Evolutionary conservation across 495 filamentous ascomycete species (phyloP), one percentile per base, ranked within the genome.

Genomic region (Paragyromitra xinjiangensis): DNA sequence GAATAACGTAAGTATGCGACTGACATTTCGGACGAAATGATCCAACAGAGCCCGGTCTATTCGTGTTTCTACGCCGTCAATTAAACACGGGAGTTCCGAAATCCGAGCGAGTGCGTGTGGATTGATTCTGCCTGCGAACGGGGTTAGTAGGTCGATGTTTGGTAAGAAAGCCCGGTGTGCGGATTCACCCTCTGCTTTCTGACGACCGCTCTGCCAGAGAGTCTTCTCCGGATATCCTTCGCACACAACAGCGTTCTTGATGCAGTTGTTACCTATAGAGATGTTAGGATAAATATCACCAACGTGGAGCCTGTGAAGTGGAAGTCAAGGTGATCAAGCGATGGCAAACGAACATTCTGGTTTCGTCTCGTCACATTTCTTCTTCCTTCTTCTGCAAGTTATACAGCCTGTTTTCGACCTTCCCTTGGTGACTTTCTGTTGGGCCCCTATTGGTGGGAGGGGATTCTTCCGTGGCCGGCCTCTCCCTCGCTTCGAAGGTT

Each of bases 301-400:
- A 79, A 79, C 77, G 77, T 78, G 77, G 77, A 79, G 77, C 74
- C 68, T 78, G 61, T 58, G 59, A 79, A 78, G 65, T 45, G 73
- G 74, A 66, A 77, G 62, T 39, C 48, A 53, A 67, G 53, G 67
- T 55, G 67, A 66, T 64, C 62, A 73, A 74, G 51, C 51, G 75
- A 68, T 75, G 48, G 64, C 50, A 65, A 69, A 79, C 69, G 72
- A 82, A 85, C 90, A 88, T 87, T 88, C 86, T 68, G 94, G 94
- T 81, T 94, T 96, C n/a, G 91, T 90, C 86, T 98, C 94, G 82
- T 97, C 94, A 84, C 94, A 98, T 85, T 98, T 98, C 91, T 97
- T 98, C 86, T 97, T 97, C 40, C 94, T 87, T 81, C 92, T 91
- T 69, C 94, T 88, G 86, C 94, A 98, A 62, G 94, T 97, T 70